Evolutionary conservation across 441 rosid species (phyloP).

Genomic region (Adansonia grandidieri): DNA sequence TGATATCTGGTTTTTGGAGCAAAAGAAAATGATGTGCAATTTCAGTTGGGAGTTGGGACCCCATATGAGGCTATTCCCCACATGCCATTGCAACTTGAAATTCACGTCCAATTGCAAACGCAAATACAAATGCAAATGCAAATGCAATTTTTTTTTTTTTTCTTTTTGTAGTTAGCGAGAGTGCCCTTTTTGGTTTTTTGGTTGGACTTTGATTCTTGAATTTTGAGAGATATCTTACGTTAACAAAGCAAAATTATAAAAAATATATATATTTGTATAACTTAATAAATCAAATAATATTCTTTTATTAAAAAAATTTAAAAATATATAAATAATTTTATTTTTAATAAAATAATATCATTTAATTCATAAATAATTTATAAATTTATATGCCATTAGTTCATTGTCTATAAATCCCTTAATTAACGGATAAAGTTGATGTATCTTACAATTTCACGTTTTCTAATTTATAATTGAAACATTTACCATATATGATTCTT

Average conservation of each 20-base stretch:
- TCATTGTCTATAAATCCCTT: no score
- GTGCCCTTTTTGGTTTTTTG: conserved; percentile 24
- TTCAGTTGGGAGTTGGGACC: conserved; percentile 14
- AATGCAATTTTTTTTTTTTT: neutral
- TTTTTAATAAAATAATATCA: no score
- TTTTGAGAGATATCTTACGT: neutral
- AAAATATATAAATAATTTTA: no score
- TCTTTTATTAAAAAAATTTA: no score
- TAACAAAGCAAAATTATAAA: no score
- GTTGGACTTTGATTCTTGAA: conserved; percentile 21
- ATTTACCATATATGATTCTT: neutral
- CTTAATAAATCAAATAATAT: no score
- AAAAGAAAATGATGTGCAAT: conserved; percentile 6
- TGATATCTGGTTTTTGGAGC: conserved; percentile 17
- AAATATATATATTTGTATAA: no score
- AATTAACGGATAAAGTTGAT: no score
- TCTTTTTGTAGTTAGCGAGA: conserved; percentile 23
- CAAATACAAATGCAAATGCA: conserved; percentile 36
- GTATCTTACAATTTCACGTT: no score
- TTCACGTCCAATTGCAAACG: neutral
- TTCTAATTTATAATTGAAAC: no score
- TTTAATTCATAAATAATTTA: no score
- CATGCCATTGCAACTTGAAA: conserved; percentile 20
- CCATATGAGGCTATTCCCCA: conserved; percentile 25
- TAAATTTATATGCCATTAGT: no score